Base-by-base conservation (phyloP, 257 asterid species). In the Ligustrum vulgare region DNA sequence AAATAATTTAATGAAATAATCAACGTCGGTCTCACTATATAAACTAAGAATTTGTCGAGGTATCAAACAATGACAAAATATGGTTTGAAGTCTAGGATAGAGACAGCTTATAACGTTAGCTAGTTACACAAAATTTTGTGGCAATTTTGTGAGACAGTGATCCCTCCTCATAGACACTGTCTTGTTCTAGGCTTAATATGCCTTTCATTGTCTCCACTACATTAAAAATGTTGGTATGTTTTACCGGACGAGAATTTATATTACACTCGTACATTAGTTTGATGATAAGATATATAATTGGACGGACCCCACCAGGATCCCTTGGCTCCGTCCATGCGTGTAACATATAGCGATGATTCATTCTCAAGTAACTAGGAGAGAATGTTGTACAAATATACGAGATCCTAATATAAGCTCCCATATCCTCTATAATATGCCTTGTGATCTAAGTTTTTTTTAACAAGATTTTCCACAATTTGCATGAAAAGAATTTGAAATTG, bases 21-120 rank as follows among this genome's bases (percentile, higher is more conserved):
- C 6, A 41, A 49, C n/a, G 69, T 54, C 11, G 56, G 33, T 60
- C 16, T 22, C 3, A 16, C 12, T 2, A 58, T 60, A 60, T 60
- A 60, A 60, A 8, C 67, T 60, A 8, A 60, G 25, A 10, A 8
- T 22, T 23, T 60, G 67, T 60, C 2, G 20, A 60, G 12, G 28
- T 25, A 28, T 37, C 12, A 75, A 47, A 70, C 20, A 2, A 75
- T 65, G 66, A 25, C 22, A 70, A n/a, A 54, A 36, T 37, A 72
- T 20, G 23, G 74, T 4, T 69, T 77, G 5, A 68, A 64, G 45
- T 60, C 39, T 69, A 20, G 20, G 64, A 62, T 79, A 0, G 73
- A 39, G 79, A 80, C 77, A 75, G 36, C 25, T 25, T 64, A 69
- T n/a, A n/a, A n/a, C 71, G 35, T 80, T 31, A 4, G n/a, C 20